Base-by-base conservation (phyloP, 768 basidiomycete genomes). In the Macrolepiota albuminosa region DNA sequence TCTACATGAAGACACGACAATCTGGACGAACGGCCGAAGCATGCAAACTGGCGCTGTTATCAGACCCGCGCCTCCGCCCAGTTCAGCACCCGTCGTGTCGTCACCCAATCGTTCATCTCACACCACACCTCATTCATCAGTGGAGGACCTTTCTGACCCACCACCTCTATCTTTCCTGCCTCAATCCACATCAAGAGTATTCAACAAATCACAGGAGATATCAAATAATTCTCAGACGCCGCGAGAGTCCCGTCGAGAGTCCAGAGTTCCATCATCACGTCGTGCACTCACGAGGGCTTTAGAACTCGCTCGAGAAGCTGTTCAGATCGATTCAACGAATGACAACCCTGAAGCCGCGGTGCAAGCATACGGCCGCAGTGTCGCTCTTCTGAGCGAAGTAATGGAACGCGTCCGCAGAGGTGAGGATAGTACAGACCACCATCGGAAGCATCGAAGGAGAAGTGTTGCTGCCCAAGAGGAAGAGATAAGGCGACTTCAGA, bases 401-500 rank as follows among this genome's bases (percentile, higher is more conserved):
- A 96, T 96, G 94, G 90, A 92, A 66, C 78, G 93, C 43, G 94
- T 95, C 2, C 81, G 89, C 72, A 81, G 87, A 68, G 91, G 91
- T 4, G 93, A 95, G 72, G 89, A 93, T 67, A 85, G 83, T 62
- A 85, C 85, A 31, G 90, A 91, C n/a, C 36, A 49, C 42, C 73
- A 74, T 60, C 79, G 85, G 69, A 77, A 80, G 65, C 80, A 74
- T 62, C 81, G 88, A 63, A 83, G 87, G 60, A 82, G 88, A 69
- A 91, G 89, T 67, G 85, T 91, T 16, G 87, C 90, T n/a, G 93
- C 93, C 26, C 91, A 93, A 70, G 88, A 92, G 71, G 94, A 95
- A 67, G 94, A 96, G 78, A 87, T 94, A 51, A 80, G 86, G 65
- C 78, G 93, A 64, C 75, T 96, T 59, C 89, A 89, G 74, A 89